Base-by-base conservation (phyloP, 352 stramenopile genomes). In the Phytopythium oedochilum region DNA sequence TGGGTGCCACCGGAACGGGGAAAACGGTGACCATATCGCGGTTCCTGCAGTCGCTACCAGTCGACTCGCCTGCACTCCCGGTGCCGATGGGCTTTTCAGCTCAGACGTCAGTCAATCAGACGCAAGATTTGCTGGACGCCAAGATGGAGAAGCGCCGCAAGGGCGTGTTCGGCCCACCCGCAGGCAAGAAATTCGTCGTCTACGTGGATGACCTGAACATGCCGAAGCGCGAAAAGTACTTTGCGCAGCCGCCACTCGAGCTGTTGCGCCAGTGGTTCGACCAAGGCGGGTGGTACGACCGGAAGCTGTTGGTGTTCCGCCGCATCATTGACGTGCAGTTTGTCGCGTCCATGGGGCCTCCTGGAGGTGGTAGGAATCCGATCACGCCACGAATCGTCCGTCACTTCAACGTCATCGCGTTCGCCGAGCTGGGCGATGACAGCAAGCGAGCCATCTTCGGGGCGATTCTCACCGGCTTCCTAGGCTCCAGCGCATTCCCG, bases 151-250 rank as follows among this genome's bases (percentile, higher is more conserved):
- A 97, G 63, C 80, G 94, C 2, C 72, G 92, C 4, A 97, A 97
- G 54, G 92, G 95, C 5, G 89, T 98, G 3, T 98, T 92, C 47
- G 93, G 94, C 9, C 93, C 94, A 0, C 78, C 89, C 0, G 85
- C 88, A 3, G 93, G 94, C 8, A 98, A 97, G 68, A 83, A 83
- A 40, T 96, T 92, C 36, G 88, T 98, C 51, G 80, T 98, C 29
- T 96, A 97, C 59, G 81, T 98, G 15, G 94, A 98, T 64, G 94
- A 98, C 57, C 63, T 98, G 9, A 98, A 98, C 65, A 98, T 98
- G 94, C 94, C 94, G 1, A 96, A 97, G 59, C 83, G 90, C 34
- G 93, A 98, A 56, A 85, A 95, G 51, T 97, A 95, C 55, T 96
- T 96, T 46, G 94, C 94, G 1, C 94, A 98, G 70, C 94, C 94